Conservation (phyloP, 2,329 filamentous ascomycete species). For the Colletotrichum tropicale region DNA sequence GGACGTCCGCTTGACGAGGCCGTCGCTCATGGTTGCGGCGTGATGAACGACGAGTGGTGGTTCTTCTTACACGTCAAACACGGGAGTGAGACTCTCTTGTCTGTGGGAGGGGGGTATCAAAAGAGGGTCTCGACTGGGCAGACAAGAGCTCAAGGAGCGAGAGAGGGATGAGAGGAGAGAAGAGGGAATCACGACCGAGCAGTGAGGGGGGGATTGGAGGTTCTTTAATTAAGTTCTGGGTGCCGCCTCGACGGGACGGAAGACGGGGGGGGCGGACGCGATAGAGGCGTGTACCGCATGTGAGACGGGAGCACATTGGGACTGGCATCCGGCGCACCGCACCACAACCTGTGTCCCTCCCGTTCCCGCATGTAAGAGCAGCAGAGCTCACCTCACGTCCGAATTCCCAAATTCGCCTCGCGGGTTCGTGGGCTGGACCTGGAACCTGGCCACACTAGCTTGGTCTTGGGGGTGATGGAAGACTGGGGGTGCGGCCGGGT, state of each 20-base stretch:
- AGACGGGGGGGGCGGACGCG: not conserved
- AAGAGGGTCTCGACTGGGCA: not conserved
- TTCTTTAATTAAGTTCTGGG: conserved; percentile 13
- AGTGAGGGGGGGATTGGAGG: not conserved
- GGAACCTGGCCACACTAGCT: not conserved
- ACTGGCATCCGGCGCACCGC: not conserved
- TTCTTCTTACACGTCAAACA: not conserved
- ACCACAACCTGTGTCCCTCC: not conserved
- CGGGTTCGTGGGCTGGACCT: conserved; percentile 10
- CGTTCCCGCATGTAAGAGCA: not conserved
- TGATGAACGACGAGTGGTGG: not conserved
- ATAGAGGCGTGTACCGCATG: not conserved
- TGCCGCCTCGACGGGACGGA: not conserved
- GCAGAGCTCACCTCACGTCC: not conserved
- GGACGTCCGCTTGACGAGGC: conserved; percentile 31
- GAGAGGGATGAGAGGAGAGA: conserved; percentile 2
- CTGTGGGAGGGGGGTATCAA: not conserved
- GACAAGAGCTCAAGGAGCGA: conserved; percentile 8
- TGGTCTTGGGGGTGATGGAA: conserved; percentile 1
- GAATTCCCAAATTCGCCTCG: not conserved
- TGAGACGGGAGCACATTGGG: not conserved
- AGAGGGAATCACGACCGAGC: not conserved
- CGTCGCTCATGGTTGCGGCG: conserved; percentile 22
- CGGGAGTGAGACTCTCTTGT: not conserved
- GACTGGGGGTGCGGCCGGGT: not conserved